phyloP scores from a whole-genome alignment of 768 basidiomycete genomes.

The Tylopilus felleus region DNA sequence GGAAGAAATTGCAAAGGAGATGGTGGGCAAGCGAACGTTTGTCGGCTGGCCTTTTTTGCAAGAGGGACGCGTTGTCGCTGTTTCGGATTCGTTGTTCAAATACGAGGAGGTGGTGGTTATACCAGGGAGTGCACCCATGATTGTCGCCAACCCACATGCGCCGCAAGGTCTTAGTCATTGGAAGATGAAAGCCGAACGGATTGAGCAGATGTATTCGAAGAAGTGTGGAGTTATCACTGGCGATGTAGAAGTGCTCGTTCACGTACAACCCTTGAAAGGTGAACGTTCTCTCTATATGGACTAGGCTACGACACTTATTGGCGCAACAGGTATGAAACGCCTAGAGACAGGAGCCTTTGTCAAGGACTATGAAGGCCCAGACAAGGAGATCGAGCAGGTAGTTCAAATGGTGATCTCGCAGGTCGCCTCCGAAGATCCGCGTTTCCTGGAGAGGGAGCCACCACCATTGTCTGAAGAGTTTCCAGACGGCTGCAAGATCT shows the following conservation, averaged over 20 bases:
- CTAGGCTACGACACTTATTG: background rate
- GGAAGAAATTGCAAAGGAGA: constrained; percentile 68
- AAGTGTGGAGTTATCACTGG: constrained; percentile 84
- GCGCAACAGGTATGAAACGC: constrained; percentile 72
- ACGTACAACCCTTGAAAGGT: constrained; percentile 93
- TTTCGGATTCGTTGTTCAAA: constrained; percentile 84
- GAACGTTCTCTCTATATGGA: constrained; percentile 7
- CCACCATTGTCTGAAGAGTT: constrained; percentile 86
- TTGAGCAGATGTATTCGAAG: constrained; percentile 87
- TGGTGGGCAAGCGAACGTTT: constrained; percentile 77
- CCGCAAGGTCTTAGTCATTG: constrained; percentile 67
- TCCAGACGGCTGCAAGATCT: constrained; percentile 85
- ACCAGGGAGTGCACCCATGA: constrained; percentile 48
- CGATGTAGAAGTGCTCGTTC: constrained; percentile 72
- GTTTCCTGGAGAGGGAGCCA: constrained; percentile 76
- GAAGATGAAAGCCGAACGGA: constrained; percentile 77
- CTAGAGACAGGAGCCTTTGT: constrained; percentile 87
- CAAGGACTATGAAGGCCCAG: constrained; percentile 85
- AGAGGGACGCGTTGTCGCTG: constrained; percentile 82
- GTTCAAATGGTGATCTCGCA: constrained; percentile 81
- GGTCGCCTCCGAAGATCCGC: constrained; percentile 86
- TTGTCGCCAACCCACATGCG: constrained; percentile 71
- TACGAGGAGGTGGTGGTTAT: constrained; percentile 70
- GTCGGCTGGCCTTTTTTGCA: constrained; percentile 93
- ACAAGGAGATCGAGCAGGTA: constrained; percentile 83